A percentile compares a stretch with the other conserved stretches of the same genome.
These are phyloP conservation scores for Boletus vermiculosoides DNA, from an alignment of 768 basidiomycete species.

Conservation along the genomic window DNA sequence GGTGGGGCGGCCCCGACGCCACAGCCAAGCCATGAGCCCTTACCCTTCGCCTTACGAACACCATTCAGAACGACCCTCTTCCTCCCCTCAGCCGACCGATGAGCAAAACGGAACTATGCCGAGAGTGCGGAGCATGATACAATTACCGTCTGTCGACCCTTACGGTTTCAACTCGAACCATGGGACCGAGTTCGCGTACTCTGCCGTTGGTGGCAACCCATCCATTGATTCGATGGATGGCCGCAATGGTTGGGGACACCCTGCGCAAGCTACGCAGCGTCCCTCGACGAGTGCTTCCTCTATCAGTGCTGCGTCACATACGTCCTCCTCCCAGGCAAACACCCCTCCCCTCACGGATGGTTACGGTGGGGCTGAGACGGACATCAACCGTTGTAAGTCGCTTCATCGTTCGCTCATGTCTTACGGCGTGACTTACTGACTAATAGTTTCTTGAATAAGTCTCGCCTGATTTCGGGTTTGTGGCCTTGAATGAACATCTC, in stretches of 20 bases:
- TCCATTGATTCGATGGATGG: conserved; percentile 40
- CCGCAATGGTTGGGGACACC: conserved; percentile 43
- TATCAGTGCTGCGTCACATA: conserved; percentile 72
- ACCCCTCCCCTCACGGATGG: conserved; percentile 71
- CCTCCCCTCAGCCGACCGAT: conserved; percentile 66
- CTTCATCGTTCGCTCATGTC: conserved; percentile 20
- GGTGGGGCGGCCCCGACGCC: conserved; percentile 70
- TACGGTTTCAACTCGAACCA: conserved; percentile 65
- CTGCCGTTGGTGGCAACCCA: conserved; percentile 50
- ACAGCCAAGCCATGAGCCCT: conserved; percentile 85
- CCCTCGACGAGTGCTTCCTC: conserved; percentile 74
- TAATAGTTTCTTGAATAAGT: conserved; percentile 46
- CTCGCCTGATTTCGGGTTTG: conserved; percentile 85
- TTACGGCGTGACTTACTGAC: conserved; percentile 49
- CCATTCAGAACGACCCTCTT: conserved; percentile 64
- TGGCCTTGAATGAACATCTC: conserved; percentile 77
- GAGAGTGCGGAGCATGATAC: conserved; percentile 82
- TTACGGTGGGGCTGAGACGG: conserved; percentile 61
- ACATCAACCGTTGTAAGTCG: conserved; percentile 82
- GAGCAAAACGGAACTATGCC: conserved; percentile 51
- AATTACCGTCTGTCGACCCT: conserved; percentile 68
- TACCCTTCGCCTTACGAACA: conserved; percentile 83
- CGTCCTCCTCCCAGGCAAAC: conserved; percentile 78
- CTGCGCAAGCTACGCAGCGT: conserved; percentile 42
- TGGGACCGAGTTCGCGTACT: conserved; percentile 75